Evolutionary conservation across 208 protist species (phyloP).

Genomic region (Angomonas desouzai): DNA sequence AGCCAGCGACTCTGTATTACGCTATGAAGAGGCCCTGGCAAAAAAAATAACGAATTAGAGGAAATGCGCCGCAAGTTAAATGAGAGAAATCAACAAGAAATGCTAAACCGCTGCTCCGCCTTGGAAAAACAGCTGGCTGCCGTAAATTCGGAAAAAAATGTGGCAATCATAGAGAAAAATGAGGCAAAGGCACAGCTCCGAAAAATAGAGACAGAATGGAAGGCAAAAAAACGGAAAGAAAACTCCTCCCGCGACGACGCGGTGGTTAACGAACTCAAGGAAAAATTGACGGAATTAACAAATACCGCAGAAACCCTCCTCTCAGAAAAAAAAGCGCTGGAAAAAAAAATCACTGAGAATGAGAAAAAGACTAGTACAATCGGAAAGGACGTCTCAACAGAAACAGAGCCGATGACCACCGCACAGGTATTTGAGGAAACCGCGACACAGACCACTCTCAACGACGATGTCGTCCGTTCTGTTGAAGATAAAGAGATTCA

Average conservation of each 20-base stretch:
- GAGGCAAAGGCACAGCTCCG: slow-evolving; percentile 44
- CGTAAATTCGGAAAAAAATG: slow-evolving; percentile 62
- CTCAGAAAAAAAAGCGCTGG: neutral
- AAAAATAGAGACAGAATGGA: slow-evolving; percentile 46
- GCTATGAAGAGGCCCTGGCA: slow-evolving; percentile 53
- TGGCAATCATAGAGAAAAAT: slow-evolving; percentile 46
- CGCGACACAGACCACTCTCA: slow-evolving; percentile 24
- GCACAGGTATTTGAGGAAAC: slow-evolving; percentile 5
- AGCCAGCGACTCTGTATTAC: slow-evolving; percentile 15
- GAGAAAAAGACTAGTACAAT: neutral
- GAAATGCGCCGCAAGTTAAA: slow-evolving; percentile 18
- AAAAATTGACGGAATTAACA: slow-evolving; percentile 1
- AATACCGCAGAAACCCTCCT: neutral
- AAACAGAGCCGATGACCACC: neutral
- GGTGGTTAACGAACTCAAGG: slow-evolving; percentile 13
- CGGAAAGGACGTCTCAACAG: neutral
- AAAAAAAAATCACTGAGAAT: neutral
- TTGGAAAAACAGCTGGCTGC: slow-evolving; percentile 71
- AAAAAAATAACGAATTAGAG: slow-evolving; percentile 38
- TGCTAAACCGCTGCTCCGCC: slow-evolving; percentile 40
- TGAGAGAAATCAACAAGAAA: slow-evolving; percentile 32
- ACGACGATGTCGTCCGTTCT: slow-evolving; percentile 11
- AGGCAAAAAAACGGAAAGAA: slow-evolving; percentile 35
- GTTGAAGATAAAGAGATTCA: slow-evolving; percentile 37
- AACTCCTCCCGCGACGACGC: slow-evolving; percentile 11